A percentile compares a stretch with the other conserved stretches of the same genome.
Conservation (phyloP, 208 protist genomes). For the Histomonas meleagridis region DNA sequence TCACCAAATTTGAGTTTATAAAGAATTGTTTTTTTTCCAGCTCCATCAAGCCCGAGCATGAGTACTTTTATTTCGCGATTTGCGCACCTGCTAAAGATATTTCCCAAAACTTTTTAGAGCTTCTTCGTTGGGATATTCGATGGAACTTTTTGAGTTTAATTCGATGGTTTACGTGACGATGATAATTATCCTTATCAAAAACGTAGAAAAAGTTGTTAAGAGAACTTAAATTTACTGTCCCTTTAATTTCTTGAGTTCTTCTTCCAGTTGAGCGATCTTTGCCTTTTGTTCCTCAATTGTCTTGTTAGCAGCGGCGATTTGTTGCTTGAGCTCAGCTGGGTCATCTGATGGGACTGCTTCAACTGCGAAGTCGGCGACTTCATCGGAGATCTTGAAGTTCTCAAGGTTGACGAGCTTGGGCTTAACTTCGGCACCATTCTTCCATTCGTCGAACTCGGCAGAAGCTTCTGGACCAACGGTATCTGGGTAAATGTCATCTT, state of each 20-base stretch:
- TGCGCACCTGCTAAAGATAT: too few relatives aligned
- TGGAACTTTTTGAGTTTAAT: too few relatives aligned
- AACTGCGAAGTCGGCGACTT: neutral
- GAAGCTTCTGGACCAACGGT: neutral
- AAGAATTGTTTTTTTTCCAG: too few relatives aligned
- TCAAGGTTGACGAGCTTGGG: neutral
- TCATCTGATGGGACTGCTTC: neutral
- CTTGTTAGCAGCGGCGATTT: neutral
- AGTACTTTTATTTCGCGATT: too few relatives aligned
- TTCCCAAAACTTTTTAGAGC: too few relatives aligned
- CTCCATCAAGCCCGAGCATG: too few relatives aligned
- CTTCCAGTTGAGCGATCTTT: neutral
- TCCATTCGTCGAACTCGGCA: neutral
- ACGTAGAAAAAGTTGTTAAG: too few relatives aligned
- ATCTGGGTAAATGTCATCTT: constrained; percentile 6
- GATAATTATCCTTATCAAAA: too few relatives aligned
- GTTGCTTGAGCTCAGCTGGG: neutral
- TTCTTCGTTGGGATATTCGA: too few relatives aligned
- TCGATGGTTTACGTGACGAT: too few relatives aligned
- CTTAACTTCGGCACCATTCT: neutral
- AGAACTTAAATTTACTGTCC: too few relatives aligned
- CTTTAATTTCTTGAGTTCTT: neutral
- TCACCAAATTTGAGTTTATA: too few relatives aligned
- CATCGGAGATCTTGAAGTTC: neutral
- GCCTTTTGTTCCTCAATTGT: neutral